Evolutionary conservation across 2,329 filamentous ascomycete species (phyloP).

Genomic region (Monilinia polystroma): DNA sequence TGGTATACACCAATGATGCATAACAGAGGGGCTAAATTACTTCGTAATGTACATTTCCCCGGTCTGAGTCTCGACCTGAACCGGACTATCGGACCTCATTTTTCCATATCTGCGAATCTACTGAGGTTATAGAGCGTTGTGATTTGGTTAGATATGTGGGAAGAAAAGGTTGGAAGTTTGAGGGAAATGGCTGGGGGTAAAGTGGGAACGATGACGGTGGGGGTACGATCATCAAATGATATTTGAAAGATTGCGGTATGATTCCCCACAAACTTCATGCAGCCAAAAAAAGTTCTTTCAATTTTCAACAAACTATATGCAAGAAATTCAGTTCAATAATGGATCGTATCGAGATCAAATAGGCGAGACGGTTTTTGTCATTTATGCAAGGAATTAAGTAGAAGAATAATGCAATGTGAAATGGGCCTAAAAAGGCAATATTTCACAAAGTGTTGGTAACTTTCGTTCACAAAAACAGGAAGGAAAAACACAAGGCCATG

Average conservation of each 20-base stretch:
- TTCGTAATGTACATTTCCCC: neutral
- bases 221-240: slow-evolving; percentile 9
- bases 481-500: neutral
- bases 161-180: neutral
- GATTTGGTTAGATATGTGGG: neutral
- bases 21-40: neutral
- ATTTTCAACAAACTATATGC: neutral
- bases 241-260: neutral
- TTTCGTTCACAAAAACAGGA: neutral
- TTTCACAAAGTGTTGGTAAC: slow-evolving; percentile 2
- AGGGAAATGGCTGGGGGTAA: neutral
- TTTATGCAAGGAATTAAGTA: slow-evolving; percentile 8
- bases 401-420: slow-evolving; percentile 16
- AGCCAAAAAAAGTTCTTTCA: slow-evolving; percentile 19
- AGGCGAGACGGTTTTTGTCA: neutral
- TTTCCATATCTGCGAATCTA: neutral
- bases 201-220: neutral
- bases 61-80: slow-evolving; percentile 14
- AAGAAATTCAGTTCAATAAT: neutral
- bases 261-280: slow-evolving; percentile 21
- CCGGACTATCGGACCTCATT: slow-evolving; percentile 1
- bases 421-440: neutral
- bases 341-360: neutral
- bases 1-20: slow-evolving; percentile 9
- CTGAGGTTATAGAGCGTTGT: neutral